Base-by-base conservation (phyloP, 176 grass and related monocot genomes). In the Rhipidocladum racemiflorum region DNA sequence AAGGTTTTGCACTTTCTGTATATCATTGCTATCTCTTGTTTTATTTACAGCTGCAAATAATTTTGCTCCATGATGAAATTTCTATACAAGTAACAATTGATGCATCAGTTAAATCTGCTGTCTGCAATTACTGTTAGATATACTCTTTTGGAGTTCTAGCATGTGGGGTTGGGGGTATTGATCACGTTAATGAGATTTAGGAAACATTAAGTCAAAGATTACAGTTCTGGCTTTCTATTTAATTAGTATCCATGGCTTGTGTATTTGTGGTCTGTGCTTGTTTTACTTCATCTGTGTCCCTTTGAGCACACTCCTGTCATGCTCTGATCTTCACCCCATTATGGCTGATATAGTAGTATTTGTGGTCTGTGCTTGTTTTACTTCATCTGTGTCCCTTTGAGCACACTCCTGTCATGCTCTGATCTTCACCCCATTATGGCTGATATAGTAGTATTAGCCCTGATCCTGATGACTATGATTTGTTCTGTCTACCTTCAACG, bases 1-100 rank as follows among this genome's bases (percentile, higher is more conserved):
- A 62, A 48, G 27, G 18, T 78, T 78, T 44, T 50, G 28, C 76
- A 65, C 60, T 48, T 77, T 77, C 75, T 46, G 57, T 17, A 61
- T 64, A 64, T 55, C 72, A 36, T 87, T 48, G 23, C 21, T 24
- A 43, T 68, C 70, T 25, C 16, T 0, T 74, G 15, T 53, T 65
- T 46, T 70, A 18, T 28, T 81, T 67, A 82, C 17, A 5, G 30
- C 42, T 70, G 35, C 40, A 68, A 28, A 68, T 13, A 14, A 40
- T 71, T 62, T 38, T 75, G 20, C 5, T 23, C n/a, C n/a, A 59
- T 59, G 39, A 7, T 60, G 65, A 56, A 9, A 9, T 45, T 75
- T 66, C 11, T 67, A 61, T 30, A 23, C 24, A 75, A 39, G 29
- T 45, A 75, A 70, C 35, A 8, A 20, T 62, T 51, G 5, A 61